Conservation (phyloP, 2,329 filamentous ascomycete species). For the Neospermospora avenae region DNA sequence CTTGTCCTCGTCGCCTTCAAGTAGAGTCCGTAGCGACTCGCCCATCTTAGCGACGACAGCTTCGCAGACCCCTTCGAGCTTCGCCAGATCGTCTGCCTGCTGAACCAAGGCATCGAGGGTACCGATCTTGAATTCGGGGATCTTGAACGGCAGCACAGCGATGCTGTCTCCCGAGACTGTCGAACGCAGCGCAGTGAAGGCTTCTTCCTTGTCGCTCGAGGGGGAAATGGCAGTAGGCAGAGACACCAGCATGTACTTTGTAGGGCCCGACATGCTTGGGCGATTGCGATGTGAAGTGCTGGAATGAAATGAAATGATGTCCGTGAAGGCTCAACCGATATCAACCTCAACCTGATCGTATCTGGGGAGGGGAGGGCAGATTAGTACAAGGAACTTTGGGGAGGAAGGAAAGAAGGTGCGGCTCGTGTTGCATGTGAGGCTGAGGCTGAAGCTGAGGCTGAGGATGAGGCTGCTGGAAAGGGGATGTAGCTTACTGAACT, state of each 20-base stretch:
- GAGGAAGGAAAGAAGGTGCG: too few species aligned
- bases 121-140: slow-evolving; percentile 97
- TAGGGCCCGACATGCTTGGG: slow-evolving; percentile 31
- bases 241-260: slow-evolving; percentile 83
- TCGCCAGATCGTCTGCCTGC: slow-evolving; percentile 91
- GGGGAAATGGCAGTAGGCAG: slow-evolving; percentile 84
- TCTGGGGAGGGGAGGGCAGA: too few species aligned
- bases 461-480: too few species aligned
- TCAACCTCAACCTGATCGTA: too few species aligned
- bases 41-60: slow-evolving; percentile 78
- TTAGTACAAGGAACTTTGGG: too few species aligned
- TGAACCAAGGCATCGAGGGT: slow-evolving; percentile 92
- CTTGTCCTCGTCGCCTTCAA: slow-evolving; percentile 37
- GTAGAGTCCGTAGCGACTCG: slow-evolving; percentile 33
- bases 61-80: slow-evolving; percentile 78
- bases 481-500: too few species aligned
- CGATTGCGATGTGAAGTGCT: slow-evolving; percentile 6
- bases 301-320: background rate
- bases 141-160: slow-evolving; percentile 70
- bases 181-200: slow-evolving; percentile 69
- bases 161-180: slow-evolving; percentile 74
- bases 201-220: slow-evolving; percentile 75
- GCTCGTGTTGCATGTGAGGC: too few species aligned
- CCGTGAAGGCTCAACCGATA: background rate
- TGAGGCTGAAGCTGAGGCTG: too few species aligned